A percentile compares a stretch with the other conserved stretches of the same genome.
These are phyloP conservation scores for Pyrenula massariospora DNA, from an alignment of 495 filamentous ascomycete species.

Conservation along the genomic window DNA sequence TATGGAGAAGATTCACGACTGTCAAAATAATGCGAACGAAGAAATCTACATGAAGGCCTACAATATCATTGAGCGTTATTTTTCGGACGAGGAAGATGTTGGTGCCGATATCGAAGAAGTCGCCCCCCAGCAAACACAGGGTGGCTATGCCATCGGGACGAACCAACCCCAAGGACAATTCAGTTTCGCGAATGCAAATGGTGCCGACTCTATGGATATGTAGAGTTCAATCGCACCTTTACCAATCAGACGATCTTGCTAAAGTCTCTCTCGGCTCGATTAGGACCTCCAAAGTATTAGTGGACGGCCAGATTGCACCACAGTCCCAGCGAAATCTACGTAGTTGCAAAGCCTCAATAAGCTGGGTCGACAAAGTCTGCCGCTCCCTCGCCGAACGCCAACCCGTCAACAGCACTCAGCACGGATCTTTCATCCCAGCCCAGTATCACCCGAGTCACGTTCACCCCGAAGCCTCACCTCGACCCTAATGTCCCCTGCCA, in stretches of 20 bases:
- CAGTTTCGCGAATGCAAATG: slow-evolving; percentile 79
- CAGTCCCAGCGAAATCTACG: too few species aligned
- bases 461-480: not conserved
- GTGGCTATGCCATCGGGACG: slow-evolving; percentile 77
- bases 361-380: too few species aligned
- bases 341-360: too few species aligned
- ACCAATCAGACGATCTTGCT: not conserved
- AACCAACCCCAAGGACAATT: slow-evolving; percentile 69
- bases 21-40: slow-evolving; percentile 99
- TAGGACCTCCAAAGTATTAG: not conserved
- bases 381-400: not conserved
- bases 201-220: slow-evolving; percentile 92
- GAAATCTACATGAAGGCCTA: slow-evolving; percentile 99
- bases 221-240: slow-evolving; percentile 34
- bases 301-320: too few species aligned
- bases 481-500: not conserved
- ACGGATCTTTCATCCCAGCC: not conserved
- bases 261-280: slow-evolving; percentile 3
- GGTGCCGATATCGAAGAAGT: slow-evolving; percentile 62
- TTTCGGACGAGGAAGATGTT: slow-evolving; percentile 93
- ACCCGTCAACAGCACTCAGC: not conserved
- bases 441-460: not conserved
- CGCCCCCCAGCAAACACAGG: slow-evolving; percentile 55
- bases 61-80: slow-evolving; percentile 99
- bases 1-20: slow-evolving; percentile 99